A percentile compares a stretch with the other conserved stretches of the same genome.
Conservation (phyloP, 306 rosid species). For the Cicer judaicum region DNA sequence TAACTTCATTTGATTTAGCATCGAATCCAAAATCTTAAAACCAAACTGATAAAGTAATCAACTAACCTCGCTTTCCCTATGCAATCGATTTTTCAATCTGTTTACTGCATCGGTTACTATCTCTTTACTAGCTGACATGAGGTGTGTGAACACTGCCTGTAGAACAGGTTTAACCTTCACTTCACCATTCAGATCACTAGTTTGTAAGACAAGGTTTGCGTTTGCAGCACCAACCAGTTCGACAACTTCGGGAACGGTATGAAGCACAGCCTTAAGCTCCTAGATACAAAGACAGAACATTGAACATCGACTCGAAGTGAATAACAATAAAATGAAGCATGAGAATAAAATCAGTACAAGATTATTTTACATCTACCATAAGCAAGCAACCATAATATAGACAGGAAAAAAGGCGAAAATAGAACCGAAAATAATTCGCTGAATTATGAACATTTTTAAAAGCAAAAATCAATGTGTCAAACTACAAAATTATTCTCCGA, state of each 20-base stretch:
- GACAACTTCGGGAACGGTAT: conserved; percentile 73
- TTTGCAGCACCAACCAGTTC: conserved; percentile 70
- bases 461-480: background rate
- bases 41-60: conserved; percentile 5
- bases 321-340: background rate
- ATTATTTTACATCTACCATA: background rate
- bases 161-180: conserved; percentile 63
- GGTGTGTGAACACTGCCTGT: conserved; percentile 66
- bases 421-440: background rate
- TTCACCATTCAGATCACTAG: conserved; percentile 59
- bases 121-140: conserved; percentile 80
- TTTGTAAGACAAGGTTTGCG: conserved; percentile 54
- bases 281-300: conserved; percentile 47
- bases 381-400: conserved; percentile 31
- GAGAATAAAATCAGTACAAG: conserved; percentile 8
- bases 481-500: background rate
- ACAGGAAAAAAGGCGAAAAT: background rate
- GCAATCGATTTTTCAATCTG: conserved; percentile 67
- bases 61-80: conserved; percentile 70
- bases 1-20: background rate
- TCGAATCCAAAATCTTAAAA: conserved; percentile 8
- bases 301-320: conserved; percentile 31
- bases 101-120: conserved; percentile 57
- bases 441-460: background rate
- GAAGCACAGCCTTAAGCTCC: conserved; percentile 87